phyloP scores from a whole-genome alignment of 164 flowering plant genomes.

The Macadamia tetraphylla region DNA sequence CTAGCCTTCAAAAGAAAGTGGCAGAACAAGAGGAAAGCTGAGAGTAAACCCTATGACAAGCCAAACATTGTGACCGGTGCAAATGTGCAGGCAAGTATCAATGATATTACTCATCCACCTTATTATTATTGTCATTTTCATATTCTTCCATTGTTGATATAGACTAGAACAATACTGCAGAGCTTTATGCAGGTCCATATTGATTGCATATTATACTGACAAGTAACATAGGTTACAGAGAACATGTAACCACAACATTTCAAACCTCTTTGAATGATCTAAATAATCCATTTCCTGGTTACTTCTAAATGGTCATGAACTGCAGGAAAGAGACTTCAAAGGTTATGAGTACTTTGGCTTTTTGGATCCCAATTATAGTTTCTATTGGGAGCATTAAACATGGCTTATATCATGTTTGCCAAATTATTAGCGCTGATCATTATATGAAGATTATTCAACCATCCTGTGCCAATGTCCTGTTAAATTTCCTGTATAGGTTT shows the following conservation, averaged over 20 bases:
- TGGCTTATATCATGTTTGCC: background rate
- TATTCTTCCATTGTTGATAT: too few relatives aligned
- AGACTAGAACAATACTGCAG: too few relatives aligned
- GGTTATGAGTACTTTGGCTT: background rate
- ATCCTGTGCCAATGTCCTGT: background rate
- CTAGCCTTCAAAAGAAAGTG: slow-evolving; percentile 70
- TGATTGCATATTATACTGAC: too few relatives aligned
- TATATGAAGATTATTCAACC: background rate
- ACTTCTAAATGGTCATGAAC: too few relatives aligned
- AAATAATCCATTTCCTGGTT: too few relatives aligned
- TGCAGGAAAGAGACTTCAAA: too few relatives aligned
- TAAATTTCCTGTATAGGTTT: slow-evolving; percentile 17
- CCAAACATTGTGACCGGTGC: slow-evolving; percentile 78
- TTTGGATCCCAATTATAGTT: background rate
- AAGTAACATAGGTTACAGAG: too few relatives aligned
- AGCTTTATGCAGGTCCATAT: too few relatives aligned
- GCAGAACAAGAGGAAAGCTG: slow-evolving; percentile 52
- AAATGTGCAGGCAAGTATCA: slow-evolving; percentile 48
- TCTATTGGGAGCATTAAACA: background rate
- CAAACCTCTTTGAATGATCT: too few relatives aligned
- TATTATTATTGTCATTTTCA: background rate
- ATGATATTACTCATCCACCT: background rate
- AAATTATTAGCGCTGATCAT: background rate
- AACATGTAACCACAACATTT: too few relatives aligned
- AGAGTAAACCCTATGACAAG: slow-evolving; percentile 52